phyloP scores from a whole-genome alignment of 2,329 filamentous ascomycete genomes.

The Helminthosporium solani region DNA sequence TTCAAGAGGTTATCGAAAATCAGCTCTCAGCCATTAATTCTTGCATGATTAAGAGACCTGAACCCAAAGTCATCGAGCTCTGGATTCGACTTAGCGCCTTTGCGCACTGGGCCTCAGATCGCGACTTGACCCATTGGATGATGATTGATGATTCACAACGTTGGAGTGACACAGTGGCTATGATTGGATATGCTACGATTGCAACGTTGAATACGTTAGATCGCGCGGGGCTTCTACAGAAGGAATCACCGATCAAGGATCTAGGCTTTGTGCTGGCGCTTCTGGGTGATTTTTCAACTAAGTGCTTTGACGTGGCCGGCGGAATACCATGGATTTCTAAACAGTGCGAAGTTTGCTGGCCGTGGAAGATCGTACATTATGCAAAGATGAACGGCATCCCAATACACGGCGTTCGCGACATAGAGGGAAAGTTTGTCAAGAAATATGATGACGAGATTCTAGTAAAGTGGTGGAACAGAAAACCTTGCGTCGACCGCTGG shows the following conservation, averaged over 20 bases:
- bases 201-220: conserved; percentile 13
- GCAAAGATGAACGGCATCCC: neutral
- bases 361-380: neutral
- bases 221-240: conserved; percentile 8
- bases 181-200: conserved; percentile 12
- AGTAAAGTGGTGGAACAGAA: conserved; percentile 8
- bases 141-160: conserved; percentile 9
- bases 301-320: conserved; percentile 6
- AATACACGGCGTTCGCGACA: conserved; percentile 7
- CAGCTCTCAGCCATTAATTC: conserved; percentile 2
- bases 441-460: conserved; percentile 6
- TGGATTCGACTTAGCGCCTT: conserved; percentile 12
- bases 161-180: conserved; percentile 2
- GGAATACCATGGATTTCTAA: conserved; percentile 4
- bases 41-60: conserved; percentile 5
- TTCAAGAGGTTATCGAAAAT: conserved; percentile 6
- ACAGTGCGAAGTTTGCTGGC: conserved; percentile 2
- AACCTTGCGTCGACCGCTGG: conserved; percentile 12
- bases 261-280: conserved; percentile 12
- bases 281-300: conserved; percentile 6
- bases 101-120: conserved; percentile 6
- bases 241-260: conserved; percentile 11
- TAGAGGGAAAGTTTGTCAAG: conserved; percentile 10
- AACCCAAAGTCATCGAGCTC: conserved; percentile 7
- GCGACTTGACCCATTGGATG: conserved; percentile 8